These are phyloP conservation scores for Curvularia spicifera DNA, from an alignment of 2,329 filamentous ascomycete species.

Conservation along the genomic window DNA sequence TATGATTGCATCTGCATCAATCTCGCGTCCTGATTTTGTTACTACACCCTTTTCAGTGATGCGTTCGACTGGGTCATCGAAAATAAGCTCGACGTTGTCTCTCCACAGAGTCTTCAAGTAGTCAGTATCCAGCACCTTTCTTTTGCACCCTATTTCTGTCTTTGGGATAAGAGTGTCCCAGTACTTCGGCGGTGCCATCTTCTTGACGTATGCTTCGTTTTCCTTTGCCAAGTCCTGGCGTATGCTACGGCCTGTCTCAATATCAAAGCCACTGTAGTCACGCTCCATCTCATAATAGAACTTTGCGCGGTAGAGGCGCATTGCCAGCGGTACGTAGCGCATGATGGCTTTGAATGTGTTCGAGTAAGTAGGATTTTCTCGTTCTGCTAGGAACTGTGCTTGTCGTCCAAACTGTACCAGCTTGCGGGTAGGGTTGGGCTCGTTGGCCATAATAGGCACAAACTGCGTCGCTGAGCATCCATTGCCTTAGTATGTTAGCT, in stretches of 20 bases:
- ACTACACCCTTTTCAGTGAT: slow-evolving; percentile 50
- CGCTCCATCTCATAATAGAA: slow-evolving; percentile 55
- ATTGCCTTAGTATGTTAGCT: slow-evolving; percentile 45
- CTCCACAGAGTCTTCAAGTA: slow-evolving; percentile 55
- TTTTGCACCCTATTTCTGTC: slow-evolving; percentile 57
- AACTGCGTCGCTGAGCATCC: slow-evolving; percentile 59
- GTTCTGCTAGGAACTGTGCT: slow-evolving; percentile 57
- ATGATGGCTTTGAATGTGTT: slow-evolving; percentile 53
- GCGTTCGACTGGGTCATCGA: slow-evolving; percentile 50
- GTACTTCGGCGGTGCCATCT: slow-evolving; percentile 53
- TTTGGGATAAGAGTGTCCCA: slow-evolving; percentile 54
- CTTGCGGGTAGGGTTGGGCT: slow-evolving; percentile 46
- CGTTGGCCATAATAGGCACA: slow-evolving; percentile 53
- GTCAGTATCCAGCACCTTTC: slow-evolving; percentile 57
- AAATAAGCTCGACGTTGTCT: slow-evolving; percentile 53
- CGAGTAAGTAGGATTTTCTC: slow-evolving; percentile 54
- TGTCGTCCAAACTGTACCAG: slow-evolving; percentile 60
- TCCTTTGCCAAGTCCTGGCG: slow-evolving; percentile 48
- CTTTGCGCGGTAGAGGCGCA: slow-evolving; percentile 53
- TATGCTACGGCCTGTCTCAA: slow-evolving; percentile 47
- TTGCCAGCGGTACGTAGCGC: slow-evolving; percentile 54
- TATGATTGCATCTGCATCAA: slow-evolving; percentile 56
- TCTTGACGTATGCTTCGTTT: slow-evolving; percentile 53
- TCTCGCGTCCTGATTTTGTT: slow-evolving; percentile 48
- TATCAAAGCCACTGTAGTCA: slow-evolving; percentile 53